Conservation (phyloP, 2,329 filamentous ascomycete genomes). For the Septoria petroselini region DNA sequence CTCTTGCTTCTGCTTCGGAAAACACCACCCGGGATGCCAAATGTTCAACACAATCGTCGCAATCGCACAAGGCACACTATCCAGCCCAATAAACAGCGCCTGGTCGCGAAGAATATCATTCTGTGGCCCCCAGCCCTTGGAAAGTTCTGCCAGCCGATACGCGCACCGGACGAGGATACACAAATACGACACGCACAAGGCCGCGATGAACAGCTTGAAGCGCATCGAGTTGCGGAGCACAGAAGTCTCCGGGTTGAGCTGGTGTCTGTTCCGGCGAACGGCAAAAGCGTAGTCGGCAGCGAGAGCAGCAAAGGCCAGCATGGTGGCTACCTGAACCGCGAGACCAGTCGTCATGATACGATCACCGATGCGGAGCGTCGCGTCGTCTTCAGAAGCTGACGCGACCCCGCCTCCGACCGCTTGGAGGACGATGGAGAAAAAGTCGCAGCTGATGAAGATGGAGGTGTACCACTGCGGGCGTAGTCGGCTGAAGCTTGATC, state of each 20-base stretch:
- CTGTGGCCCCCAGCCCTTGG: conserved; percentile 27
- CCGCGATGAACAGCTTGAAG: conserved; percentile 33
- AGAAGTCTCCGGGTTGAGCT: conserved; percentile 29
- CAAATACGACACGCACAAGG: conserved; percentile 29
- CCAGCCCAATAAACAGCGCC: conserved; percentile 33
- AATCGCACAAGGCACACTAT: conserved; percentile 36
- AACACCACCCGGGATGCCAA: conserved; percentile 37
- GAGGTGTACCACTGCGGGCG: conserved; percentile 45
- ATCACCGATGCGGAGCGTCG: conserved; percentile 49
- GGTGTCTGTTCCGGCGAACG: conserved; percentile 21
- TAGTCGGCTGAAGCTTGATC: conserved; percentile 32
- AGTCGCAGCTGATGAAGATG: conserved; percentile 59
- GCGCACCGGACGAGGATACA: conserved; percentile 33
- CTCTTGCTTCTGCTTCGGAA: conserved; percentile 27
- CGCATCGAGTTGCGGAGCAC: conserved; percentile 38
- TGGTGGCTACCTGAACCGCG: conserved; percentile 54
- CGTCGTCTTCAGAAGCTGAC: conserved; percentile 46
- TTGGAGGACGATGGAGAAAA: conserved; percentile 58
- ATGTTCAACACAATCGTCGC: conserved; percentile 34
- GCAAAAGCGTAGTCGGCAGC: conserved; percentile 39
- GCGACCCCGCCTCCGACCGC: conserved; percentile 58
- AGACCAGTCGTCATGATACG: conserved; percentile 59
- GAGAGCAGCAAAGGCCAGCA: conserved; percentile 48
- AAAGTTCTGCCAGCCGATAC: conserved; percentile 35
- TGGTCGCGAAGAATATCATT: conserved; percentile 31